Conservation (phyloP, 805 yeast species). For the Saturnispora zaruensis region DNA sequence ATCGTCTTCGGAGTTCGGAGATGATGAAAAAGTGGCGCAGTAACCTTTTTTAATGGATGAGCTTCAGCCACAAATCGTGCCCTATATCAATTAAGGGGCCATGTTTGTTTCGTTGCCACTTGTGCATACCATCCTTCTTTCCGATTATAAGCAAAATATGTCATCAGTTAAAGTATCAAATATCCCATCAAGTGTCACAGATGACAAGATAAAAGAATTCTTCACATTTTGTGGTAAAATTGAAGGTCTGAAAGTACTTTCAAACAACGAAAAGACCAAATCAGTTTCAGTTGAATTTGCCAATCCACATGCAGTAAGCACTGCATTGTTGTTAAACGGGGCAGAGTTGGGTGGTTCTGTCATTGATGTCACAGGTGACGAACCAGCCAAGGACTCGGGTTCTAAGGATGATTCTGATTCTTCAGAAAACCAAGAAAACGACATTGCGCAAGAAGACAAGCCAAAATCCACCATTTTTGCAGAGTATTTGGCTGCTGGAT, state of each 20-base stretch:
- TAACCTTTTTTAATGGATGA: too few relatives aligned
- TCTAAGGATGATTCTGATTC: constrained; percentile 12
- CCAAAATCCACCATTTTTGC: constrained; percentile 72
- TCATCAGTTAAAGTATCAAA: constrained; percentile 45
- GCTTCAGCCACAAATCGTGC: neutral
- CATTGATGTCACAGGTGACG: constrained; percentile 34
- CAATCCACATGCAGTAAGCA: constrained; percentile 51
- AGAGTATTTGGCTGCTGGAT: constrained; percentile 68
- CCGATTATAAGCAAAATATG: constrained; percentile 15
- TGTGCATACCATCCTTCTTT: neutral
- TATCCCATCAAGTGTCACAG: constrained; percentile 41
- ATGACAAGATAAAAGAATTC: constrained; percentile 51
- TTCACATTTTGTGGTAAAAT: constrained; percentile 68
- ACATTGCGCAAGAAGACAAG: constrained; percentile 65
- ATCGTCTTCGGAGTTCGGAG: constrained; percentile 2
- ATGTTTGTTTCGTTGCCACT: neutral
- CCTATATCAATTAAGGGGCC: neutral
- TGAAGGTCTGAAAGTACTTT: constrained; percentile 26
- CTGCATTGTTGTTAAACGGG: constrained; percentile 63
- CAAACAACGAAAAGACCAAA: constrained; percentile 28
- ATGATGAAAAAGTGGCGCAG: neutral
- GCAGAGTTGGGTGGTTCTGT: constrained; percentile 60
- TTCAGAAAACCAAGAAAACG: constrained; percentile 23
- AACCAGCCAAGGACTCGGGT: constrained; percentile 11
- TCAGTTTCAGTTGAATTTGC: constrained; percentile 46